Conservation (phyloP, 2,329 filamentous ascomycete genomes). For the Penicillium sp. region DNA sequence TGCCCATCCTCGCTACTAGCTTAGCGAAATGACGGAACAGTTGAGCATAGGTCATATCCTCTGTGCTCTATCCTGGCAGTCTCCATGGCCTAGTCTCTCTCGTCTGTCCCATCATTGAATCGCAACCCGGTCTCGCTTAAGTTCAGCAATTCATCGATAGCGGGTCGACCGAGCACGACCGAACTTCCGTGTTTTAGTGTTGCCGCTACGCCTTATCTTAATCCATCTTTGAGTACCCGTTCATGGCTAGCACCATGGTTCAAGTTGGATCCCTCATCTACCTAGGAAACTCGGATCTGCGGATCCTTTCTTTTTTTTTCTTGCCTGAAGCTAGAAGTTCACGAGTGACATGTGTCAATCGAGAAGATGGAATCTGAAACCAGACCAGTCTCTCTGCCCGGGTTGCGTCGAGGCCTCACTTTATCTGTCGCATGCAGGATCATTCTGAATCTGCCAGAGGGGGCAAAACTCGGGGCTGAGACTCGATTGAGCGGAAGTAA, state of each 20-base stretch:
- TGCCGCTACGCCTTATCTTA: not conserved
- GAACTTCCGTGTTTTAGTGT: not conserved
- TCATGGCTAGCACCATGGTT: not conserved
- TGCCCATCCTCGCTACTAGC: no score
- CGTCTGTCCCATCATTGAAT: not conserved
- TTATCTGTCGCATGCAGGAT: constrained; percentile 1
- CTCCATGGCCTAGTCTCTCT: not conserved
- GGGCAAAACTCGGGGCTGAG: not conserved
- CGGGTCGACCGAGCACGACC: not conserved
- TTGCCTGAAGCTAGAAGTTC: not conserved
- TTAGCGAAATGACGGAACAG: no score
- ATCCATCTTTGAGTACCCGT: not conserved
- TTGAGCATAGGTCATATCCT: not conserved
- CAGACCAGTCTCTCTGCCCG: not conserved
- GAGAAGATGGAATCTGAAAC: not conserved
- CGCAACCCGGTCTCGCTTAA: not conserved
- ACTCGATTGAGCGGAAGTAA: constrained; percentile 1
- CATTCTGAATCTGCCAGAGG: not conserved
- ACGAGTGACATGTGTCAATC: not conserved
- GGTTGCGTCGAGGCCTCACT: not conserved
- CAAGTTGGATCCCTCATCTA: not conserved
- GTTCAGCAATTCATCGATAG: not conserved
- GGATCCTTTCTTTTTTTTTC: not conserved
- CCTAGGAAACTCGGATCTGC: not conserved
- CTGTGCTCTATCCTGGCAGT: not conserved